Percentiles rank a stretch among this genome's conserved stretches.
phyloP scores from a whole-genome alignment of 768 basidiomycete species.

The Termitomyces heimii region DNA sequence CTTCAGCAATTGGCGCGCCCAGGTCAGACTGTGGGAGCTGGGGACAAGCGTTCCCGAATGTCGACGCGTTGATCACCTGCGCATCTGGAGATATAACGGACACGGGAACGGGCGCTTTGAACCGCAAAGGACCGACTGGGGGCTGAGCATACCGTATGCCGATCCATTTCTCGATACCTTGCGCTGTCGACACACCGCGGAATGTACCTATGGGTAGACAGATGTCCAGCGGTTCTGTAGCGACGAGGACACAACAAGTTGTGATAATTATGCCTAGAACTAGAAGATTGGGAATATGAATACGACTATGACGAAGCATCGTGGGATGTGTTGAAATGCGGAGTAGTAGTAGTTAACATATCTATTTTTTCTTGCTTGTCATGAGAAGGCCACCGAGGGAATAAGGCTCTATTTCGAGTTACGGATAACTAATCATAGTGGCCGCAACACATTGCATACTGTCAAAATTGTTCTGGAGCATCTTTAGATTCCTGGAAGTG shows the following conservation, averaged over 20 bases:
- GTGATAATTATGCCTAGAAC: neutral
- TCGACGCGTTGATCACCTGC: conserved; percentile 32
- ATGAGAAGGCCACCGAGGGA: no score
- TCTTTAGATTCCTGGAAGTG: no score
- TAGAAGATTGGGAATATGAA: neutral
- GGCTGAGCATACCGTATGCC: conserved; percentile 57
- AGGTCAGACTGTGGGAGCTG: conserved; percentile 33
- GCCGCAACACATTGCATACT: no score
- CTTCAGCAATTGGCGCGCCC: conserved; percentile 40
- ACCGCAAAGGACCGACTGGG: conserved; percentile 49
- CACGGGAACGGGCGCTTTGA: conserved; percentile 48
- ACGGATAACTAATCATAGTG: no score
- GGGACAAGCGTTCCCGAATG: conserved; percentile 52
- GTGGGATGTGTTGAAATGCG: neutral
- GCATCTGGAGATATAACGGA: conserved; percentile 15
- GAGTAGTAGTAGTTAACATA: no score
- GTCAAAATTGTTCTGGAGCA: no score
- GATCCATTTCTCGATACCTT: conserved; percentile 50
- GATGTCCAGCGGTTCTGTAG: conserved; percentile 25
- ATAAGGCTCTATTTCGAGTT: no score
- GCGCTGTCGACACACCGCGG: conserved; percentile 33
- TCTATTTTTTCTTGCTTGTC: no score
- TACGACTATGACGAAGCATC: neutral
- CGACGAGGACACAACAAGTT: neutral
- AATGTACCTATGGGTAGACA: conserved; percentile 37